Percentiles rank a stretch among this genome's conserved stretches.
Conservation (phyloP, 352 stramenopile genomes). For the Phytophthora europaea region DNA sequence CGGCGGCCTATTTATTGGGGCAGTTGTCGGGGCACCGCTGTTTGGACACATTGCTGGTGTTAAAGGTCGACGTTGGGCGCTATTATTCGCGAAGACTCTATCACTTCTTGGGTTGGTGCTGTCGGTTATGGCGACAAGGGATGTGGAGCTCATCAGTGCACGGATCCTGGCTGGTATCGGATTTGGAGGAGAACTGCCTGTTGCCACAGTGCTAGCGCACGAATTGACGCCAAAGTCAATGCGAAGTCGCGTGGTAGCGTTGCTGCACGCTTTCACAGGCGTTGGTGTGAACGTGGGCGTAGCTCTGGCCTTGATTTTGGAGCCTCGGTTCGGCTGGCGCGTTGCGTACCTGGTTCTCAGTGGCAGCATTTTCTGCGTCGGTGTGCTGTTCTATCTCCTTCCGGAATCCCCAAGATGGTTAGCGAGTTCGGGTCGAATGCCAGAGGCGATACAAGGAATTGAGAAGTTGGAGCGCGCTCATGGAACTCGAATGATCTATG, state of each 20-base stretch:
- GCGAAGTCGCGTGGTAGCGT: slow-evolving; percentile 35
- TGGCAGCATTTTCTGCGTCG: slow-evolving; percentile 31
- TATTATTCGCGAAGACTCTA: slow-evolving; percentile 39
- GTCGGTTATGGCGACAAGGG: slow-evolving; percentile 25
- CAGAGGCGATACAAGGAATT: not conserved
- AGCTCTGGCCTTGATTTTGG: slow-evolving; percentile 31
- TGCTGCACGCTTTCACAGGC: slow-evolving; percentile 44
- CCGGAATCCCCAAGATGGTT: slow-evolving; percentile 52
- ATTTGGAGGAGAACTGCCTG: slow-evolving; percentile 47
- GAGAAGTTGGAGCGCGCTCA: not conserved
- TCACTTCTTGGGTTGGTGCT: slow-evolving; percentile 40
- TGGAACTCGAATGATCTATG: not conserved
- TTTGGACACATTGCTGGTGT: slow-evolving; percentile 40
- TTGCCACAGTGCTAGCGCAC: slow-evolving; percentile 39
- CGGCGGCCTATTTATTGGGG: slow-evolving; percentile 19
- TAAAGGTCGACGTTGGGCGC: slow-evolving; percentile 32
- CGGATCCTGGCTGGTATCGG: slow-evolving; percentile 42
- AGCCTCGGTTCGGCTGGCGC: slow-evolving; percentile 43
- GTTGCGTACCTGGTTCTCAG: slow-evolving; percentile 31
- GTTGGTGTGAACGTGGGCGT: slow-evolving; percentile 34
- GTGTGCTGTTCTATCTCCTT: slow-evolving; percentile 26
- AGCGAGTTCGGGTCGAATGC: slow-evolving; percentile 20
- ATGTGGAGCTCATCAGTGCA: slow-evolving; percentile 32
- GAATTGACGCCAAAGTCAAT: slow-evolving; percentile 39
- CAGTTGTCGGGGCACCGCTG: slow-evolving; percentile 36